These are phyloP conservation scores for Talaromyces trachyspermus DNA, from an alignment of 495 filamentous ascomycete species.

Conservation along the genomic window DNA sequence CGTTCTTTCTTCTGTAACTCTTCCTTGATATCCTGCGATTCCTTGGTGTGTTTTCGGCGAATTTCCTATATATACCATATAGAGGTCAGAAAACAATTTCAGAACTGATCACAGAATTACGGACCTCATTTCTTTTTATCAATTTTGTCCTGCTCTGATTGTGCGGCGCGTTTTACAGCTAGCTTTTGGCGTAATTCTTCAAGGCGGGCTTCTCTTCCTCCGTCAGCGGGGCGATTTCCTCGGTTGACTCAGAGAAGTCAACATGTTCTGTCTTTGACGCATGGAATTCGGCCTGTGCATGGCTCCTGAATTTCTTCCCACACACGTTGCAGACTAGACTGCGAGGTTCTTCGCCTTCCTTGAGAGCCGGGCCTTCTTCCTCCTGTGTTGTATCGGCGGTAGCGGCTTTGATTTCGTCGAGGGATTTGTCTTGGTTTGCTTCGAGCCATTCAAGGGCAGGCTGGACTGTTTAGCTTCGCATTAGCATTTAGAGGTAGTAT, in stretches of 20 bases:
- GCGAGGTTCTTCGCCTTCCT: conserved; percentile 55
- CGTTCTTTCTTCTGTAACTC: conserved; percentile 80
- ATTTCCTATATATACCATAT: conserved; percentile 74
- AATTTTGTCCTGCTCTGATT: conserved; percentile 67
- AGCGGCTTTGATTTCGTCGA: conserved; percentile 63
- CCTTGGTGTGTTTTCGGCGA: conserved; percentile 71
- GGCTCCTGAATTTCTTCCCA: conserved; percentile 78
- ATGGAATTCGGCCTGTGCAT: conserved; percentile 79
- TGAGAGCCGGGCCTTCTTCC: conserved; percentile 48
- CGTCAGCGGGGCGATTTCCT: conserved; percentile 82
- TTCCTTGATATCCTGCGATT: conserved; percentile 73
- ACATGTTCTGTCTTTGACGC: conserved; percentile 79
- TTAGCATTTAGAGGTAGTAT: neutral
- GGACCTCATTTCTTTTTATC: conserved; percentile 83
- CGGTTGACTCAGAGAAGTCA: conserved; percentile 90
- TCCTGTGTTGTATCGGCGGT: conserved; percentile 35
- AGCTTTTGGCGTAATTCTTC: conserved; percentile 65
- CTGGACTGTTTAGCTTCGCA: conserved; percentile 50
- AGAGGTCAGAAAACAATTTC: too few species aligned
- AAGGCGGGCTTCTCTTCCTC: conserved; percentile 82
- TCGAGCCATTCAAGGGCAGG: conserved; percentile 93
- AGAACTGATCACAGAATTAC: too few species aligned
- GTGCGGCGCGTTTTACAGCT: conserved; percentile 62
- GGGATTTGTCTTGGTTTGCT: conserved; percentile 70
- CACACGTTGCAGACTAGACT: conserved; percentile 86